A percentile compares a stretch with the other conserved stretches of the same genome.
phyloP scores from a whole-genome alignment of 305 asterid genomes.

The Fraxinus dipetala region DNA sequence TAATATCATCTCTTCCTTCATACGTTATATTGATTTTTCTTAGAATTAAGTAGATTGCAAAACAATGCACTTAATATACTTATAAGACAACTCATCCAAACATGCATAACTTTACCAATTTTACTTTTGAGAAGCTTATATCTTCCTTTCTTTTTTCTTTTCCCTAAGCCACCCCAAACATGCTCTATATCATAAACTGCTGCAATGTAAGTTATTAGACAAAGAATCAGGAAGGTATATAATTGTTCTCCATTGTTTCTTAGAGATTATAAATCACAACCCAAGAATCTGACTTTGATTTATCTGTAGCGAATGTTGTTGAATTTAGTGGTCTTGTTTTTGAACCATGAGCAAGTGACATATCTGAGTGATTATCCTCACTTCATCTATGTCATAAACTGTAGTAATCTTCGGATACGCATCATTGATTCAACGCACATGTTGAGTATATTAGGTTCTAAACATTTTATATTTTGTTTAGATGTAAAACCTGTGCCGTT shows the following conservation, averaged over 20 bases:
- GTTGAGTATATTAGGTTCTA: neutral
- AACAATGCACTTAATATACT: neutral
- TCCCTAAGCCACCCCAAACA: neutral
- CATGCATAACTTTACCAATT: neutral
- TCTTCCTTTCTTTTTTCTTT: too few relatives aligned
- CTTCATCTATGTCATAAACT: neutral
- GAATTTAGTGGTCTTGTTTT: neutral
- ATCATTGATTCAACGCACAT: neutral
- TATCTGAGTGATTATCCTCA: neutral
- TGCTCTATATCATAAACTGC: neutral
- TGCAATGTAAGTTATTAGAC: neutral
- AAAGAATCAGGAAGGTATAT: neutral
- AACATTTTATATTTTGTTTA: neutral
- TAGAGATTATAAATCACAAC: neutral
- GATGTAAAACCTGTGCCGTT: neutral
- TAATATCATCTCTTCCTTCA: neutral
- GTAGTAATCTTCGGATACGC: neutral
- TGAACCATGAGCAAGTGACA: neutral
- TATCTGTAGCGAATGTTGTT: neutral
- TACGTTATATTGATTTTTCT: neutral
- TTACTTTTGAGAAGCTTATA: neutral
- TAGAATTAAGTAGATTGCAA: neutral
- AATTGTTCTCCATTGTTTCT: neutral
- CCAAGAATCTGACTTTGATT: neutral
- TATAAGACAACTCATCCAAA: neutral